phyloP scores from a whole-genome alignment of 495 filamentous ascomycete genomes.

The Penicillium lividum region DNA sequence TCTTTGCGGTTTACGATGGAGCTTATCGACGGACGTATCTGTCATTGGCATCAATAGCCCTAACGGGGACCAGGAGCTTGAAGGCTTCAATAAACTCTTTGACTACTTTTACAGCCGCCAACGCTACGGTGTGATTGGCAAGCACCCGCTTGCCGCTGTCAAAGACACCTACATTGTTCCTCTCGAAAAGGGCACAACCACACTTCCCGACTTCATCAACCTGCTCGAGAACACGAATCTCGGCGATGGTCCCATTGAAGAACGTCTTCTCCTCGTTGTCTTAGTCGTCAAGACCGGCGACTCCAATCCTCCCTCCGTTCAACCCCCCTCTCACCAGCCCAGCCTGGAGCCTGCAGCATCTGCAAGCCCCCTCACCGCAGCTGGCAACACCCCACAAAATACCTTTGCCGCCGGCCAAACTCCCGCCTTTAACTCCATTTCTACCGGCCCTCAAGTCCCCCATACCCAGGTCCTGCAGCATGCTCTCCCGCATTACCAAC shows the following conservation, averaged over 20 bases:
- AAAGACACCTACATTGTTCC: slow-evolving; percentile 79
- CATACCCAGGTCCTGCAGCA: slow-evolving; percentile 28
- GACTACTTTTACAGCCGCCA: slow-evolving; percentile 77
- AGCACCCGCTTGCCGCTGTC: slow-evolving; percentile 65
- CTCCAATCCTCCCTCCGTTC: slow-evolving; percentile 44
- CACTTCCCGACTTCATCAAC: slow-evolving; percentile 71
- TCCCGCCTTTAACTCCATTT: slow-evolving; percentile 19
- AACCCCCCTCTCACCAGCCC: slow-evolving; percentile 45
- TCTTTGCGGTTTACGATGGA: slow-evolving; percentile 77
- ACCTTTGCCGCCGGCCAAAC: slow-evolving; percentile 31
- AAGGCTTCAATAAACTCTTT: slow-evolving; percentile 67
- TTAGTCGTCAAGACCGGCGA: slow-evolving; percentile 67
- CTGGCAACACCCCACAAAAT: slow-evolving; percentile 40
- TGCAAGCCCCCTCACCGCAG: slow-evolving; percentile 48
- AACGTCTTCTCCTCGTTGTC: slow-evolving; percentile 72
- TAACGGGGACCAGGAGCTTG: slow-evolving; percentile 47
- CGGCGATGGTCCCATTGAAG: slow-evolving; percentile 62
- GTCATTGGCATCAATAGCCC: slow-evolving; percentile 66
- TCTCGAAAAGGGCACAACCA: slow-evolving; percentile 59
- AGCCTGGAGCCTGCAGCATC: slow-evolving; percentile 40
- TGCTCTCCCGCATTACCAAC: slow-evolving; percentile 14
- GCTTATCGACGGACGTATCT: slow-evolving; percentile 68
- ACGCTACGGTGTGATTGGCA: slow-evolving; percentile 78
- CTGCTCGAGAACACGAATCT: slow-evolving; percentile 68
- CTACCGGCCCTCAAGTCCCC: slow-evolving; percentile 36